phyloP scores from a whole-genome alignment of 1,139 yeast genomes.

The Scheffersomyces cryptocercus region DNA sequence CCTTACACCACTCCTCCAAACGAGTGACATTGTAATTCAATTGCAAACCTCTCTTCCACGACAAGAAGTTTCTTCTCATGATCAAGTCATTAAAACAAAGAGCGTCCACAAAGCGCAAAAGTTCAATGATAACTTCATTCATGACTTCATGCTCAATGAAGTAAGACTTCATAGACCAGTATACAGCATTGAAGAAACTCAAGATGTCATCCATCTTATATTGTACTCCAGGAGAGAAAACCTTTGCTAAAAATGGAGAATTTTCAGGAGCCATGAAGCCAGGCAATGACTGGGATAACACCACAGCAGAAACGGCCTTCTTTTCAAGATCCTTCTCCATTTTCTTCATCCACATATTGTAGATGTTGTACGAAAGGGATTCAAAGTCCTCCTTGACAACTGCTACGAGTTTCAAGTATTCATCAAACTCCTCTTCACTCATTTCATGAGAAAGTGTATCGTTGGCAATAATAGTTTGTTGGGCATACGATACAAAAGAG shows the following conservation, averaged over 20 bases:
- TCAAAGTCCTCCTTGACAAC: constrained; percentile 95
- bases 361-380: constrained; percentile 88
- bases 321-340: constrained; percentile 89
- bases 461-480: constrained; percentile 81
- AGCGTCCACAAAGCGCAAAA: constrained; percentile 87
- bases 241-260: constrained; percentile 81
- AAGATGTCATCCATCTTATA: constrained; percentile 95
- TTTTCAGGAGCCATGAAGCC: constrained; percentile 93
- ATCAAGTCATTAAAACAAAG: constrained; percentile 93
- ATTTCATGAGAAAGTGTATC: constrained; percentile 78
- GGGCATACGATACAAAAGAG: constrained; percentile 93
- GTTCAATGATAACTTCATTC: constrained; percentile 81
- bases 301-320: constrained; percentile 92
- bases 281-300: constrained; percentile 90
- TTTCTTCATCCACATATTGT: constrained; percentile 97
- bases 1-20: constrained; percentile 97
- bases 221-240: constrained; percentile 70
- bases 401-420: constrained; percentile 84
- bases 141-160: constrained; percentile 84
- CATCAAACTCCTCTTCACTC: constrained; percentile 89
- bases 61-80: constrained; percentile 90
- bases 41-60: constrained; percentile 98
- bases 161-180: constrained; percentile 93
- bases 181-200: constrained; percentile 84
- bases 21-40: constrained; percentile 95